phyloP scores from a whole-genome alignment of 139 green algal species.

The Mychonastes homosphaera region DNA sequence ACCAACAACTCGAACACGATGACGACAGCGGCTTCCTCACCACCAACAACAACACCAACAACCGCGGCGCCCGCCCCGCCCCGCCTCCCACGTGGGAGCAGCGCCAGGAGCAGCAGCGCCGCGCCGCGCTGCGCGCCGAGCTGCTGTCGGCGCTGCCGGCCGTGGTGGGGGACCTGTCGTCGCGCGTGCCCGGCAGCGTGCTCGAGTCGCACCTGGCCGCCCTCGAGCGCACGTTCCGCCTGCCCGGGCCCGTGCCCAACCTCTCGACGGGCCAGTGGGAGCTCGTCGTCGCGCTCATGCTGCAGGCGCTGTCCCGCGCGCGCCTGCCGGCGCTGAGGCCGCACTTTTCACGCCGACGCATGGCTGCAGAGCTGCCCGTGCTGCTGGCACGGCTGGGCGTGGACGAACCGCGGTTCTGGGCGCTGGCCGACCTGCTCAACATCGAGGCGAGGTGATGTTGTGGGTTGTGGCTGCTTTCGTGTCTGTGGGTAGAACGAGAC shows the following conservation, averaged over 20 bases:
- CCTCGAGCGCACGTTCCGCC: slow-evolving; percentile 7
- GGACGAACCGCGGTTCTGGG: slow-evolving; percentile 10
- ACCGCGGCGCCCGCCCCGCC: not conserved
- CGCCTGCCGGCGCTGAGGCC: slow-evolving; percentile 5
- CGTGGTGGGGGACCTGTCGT: not conserved
- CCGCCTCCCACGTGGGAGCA: not conserved
- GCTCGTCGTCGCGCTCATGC: slow-evolving; percentile 12
- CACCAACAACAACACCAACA: not conserved
- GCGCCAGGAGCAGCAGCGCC: no score
- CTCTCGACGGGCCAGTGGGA: slow-evolving; percentile 10
- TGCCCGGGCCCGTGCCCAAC: slow-evolving; percentile 8
- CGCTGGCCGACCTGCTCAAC: slow-evolving; percentile 19
- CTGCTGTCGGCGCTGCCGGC: slow-evolving; percentile 4
- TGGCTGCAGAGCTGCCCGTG: not conserved
- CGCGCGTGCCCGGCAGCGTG: not conserved
- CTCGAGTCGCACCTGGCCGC: slow-evolving; percentile 1
- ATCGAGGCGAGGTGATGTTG: not conserved
- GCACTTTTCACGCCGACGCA: not conserved
- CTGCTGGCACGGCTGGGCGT: not conserved
- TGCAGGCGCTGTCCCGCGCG: slow-evolving; percentile 6
- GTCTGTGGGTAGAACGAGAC: no score
- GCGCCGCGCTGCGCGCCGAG: slow-evolving; percentile 5
- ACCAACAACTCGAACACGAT: not conserved
- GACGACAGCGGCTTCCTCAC: not conserved
- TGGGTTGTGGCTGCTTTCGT: not conserved